phyloP scores from a whole-genome alignment of 2,329 filamentous ascomycete genomes.

The Periconia sp. region DNA sequence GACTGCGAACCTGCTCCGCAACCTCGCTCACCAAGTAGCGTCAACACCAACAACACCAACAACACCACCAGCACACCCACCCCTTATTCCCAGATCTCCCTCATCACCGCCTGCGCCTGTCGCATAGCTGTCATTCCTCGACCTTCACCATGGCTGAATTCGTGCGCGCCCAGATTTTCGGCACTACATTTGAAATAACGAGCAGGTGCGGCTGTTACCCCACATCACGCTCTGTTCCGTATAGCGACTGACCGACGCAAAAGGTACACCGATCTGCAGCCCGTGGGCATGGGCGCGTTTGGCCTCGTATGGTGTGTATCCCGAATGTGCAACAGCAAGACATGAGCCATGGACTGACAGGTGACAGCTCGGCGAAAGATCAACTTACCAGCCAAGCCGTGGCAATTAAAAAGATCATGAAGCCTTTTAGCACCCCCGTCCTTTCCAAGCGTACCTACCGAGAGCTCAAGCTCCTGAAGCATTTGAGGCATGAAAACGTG shows the following conservation, averaged over 20 bases:
- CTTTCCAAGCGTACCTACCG: constrained; percentile 97
- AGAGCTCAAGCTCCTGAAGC: constrained; percentile 95
- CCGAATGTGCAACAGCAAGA: neutral
- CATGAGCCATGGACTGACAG: constrained; percentile 13
- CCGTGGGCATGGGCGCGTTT: constrained; percentile 98
- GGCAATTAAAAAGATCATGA: constrained; percentile 99
- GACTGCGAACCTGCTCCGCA: constrained; percentile 31
- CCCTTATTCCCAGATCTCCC: constrained; percentile 4
- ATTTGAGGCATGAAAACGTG: constrained; percentile 95
- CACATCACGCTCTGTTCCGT: constrained; percentile 20
- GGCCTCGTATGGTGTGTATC: constrained; percentile 84
- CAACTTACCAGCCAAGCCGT: constrained; percentile 97
- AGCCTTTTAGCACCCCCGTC: constrained; percentile 99
- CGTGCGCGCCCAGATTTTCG: constrained; percentile 98
- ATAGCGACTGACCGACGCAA: constrained; percentile 28
- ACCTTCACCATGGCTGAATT: constrained; percentile 88
- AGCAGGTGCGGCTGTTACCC: constrained; percentile 68
- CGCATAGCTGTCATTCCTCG: constrained; percentile 17
- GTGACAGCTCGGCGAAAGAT: constrained; percentile 84
- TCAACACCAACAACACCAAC: constrained; percentile 15
- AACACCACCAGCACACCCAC: constrained; percentile 17
- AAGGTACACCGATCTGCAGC: constrained; percentile 96
- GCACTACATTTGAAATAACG: constrained; percentile 99
- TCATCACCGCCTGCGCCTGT: constrained; percentile 21
- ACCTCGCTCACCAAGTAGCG: constrained; percentile 3